phyloP scores from a whole-genome alignment of 2,329 filamentous ascomycete species.

The Fusarium buxicola region DNA sequence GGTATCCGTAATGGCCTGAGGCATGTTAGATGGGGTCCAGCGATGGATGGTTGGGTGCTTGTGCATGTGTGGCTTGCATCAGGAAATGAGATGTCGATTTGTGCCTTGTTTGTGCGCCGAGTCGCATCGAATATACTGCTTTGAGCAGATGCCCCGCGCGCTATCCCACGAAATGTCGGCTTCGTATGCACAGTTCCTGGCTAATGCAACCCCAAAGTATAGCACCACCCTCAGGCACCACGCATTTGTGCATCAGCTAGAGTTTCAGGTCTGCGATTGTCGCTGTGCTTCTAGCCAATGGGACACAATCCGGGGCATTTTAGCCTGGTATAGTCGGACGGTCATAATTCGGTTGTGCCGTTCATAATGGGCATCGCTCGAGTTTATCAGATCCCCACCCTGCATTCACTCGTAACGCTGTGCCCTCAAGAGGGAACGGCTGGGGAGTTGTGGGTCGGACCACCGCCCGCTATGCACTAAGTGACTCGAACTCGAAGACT shows the following conservation, averaged over 20 bases:
- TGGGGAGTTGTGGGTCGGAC: conserved; percentile 23
- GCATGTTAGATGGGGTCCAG: conserved; percentile 10
- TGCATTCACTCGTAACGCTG: conserved; percentile 27
- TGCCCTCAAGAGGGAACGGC: conserved; percentile 32
- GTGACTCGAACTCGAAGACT: conserved; percentile 13
- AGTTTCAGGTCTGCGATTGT: conserved; percentile 49
- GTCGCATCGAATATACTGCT: conserved; percentile 19
- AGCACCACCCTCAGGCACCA: conserved; percentile 31
- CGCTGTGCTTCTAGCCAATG: conserved; percentile 45
- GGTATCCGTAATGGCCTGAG: conserved; percentile 22
- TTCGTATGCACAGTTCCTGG: conserved; percentile 43
- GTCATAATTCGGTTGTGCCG: conserved; percentile 43
- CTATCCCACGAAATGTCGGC: conserved; percentile 27
- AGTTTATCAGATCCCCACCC: conserved; percentile 38
- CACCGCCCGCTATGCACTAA: conserved; percentile 3
- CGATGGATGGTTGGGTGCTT: conserved; percentile 27
- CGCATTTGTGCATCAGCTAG: conserved; percentile 51
- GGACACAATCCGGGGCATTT: conserved; percentile 41
- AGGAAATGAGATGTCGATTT: conserved; percentile 45
- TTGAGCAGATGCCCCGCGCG: conserved; percentile 24
- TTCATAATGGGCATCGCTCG: conserved; percentile 39
- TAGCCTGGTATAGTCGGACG: conserved; percentile 31
- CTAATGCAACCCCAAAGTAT: conserved; percentile 47
- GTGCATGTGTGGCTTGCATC: conserved; percentile 45
- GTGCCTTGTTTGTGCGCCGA: conserved; percentile 43